Conservation (phyloP, 176 grass and related monocot species). For the Eleusine indica region DNA sequence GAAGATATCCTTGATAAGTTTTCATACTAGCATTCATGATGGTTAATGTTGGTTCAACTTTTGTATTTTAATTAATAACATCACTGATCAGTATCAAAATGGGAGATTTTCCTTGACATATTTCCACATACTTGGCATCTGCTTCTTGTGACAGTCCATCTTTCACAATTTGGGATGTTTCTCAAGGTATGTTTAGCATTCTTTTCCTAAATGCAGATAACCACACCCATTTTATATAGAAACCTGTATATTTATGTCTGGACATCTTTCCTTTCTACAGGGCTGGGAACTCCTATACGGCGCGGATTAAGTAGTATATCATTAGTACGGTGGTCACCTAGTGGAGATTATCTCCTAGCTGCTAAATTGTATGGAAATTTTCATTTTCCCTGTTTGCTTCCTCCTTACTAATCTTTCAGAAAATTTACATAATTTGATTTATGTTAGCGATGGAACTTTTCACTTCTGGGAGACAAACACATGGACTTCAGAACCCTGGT, state of each 20-base stretch:
- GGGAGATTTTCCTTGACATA: conserved; percentile 59
- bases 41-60: background rate
- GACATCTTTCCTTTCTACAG: conserved; percentile 45
- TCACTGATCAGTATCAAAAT: background rate
- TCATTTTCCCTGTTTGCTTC: conserved; percentile 31
- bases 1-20: conserved; percentile 87
- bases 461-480: conserved; percentile 97
- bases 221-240: conserved; percentile 6
- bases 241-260: conserved; percentile 16
- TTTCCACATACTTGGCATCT: conserved; percentile 85
- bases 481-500: conserved; percentile 95
- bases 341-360: conserved; percentile 85
- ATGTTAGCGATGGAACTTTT: conserved; percentile 86
- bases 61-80: background rate
- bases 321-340: conserved; percentile 87
- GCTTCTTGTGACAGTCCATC: conserved; percentile 80
- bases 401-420: conserved; percentile 24
- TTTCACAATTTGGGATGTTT: conserved; percentile 96
- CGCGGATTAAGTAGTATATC: conserved; percentile 87
- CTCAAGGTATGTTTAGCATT: conserved; percentile 75
- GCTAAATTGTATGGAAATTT: conserved; percentile 78
- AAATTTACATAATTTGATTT: conserved; percentile 34
- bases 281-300: conserved; percentile 79
- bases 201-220: background rate
- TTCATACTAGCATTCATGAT: conserved; percentile 5